Evolutionary conservation across 441 rosid species (phyloP).

Genomic region (Pelargonium australe): DNA sequence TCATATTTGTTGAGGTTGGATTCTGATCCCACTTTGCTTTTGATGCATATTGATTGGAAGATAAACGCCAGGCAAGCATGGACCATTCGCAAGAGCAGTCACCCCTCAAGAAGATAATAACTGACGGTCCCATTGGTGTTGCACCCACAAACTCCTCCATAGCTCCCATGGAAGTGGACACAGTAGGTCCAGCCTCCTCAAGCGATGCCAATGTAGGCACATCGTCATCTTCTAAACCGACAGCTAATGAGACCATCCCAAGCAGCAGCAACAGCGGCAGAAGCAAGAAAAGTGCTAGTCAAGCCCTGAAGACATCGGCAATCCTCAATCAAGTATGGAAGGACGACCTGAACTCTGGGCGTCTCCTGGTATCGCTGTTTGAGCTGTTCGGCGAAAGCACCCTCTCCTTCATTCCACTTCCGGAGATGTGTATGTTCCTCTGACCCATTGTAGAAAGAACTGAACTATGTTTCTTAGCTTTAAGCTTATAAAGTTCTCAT

Average conservation of each 20-base stretch:
- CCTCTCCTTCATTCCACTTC: slow-evolving; percentile 68
- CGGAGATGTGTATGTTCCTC: slow-evolving; percentile 69
- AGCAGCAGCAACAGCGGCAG: slow-evolving; percentile 21
- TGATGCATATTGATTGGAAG: slow-evolving; percentile 26
- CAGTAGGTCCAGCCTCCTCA: slow-evolving; percentile 25
- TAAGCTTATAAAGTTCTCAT: no score
- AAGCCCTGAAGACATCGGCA: slow-evolving; percentile 37
- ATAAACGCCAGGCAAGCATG: slow-evolving; percentile 44
- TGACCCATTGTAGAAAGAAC: slow-evolving; percentile 26
- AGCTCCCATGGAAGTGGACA: slow-evolving; percentile 38
- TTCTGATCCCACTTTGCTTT: slow-evolving; percentile 10
- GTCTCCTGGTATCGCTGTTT: slow-evolving; percentile 57
- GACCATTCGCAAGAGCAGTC: slow-evolving; percentile 44
- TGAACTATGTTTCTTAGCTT: slow-evolving; percentile 3
- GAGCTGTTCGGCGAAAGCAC: slow-evolving; percentile 70
- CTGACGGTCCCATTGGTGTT: slow-evolving; percentile 35
- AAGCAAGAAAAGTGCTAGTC: slow-evolving; percentile 24
- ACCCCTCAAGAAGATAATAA: slow-evolving; percentile 45
- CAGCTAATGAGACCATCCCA: slow-evolving; percentile 23
- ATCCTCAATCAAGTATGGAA: slow-evolving; percentile 66
- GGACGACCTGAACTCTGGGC: slow-evolving; percentile 67
- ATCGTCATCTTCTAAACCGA: slow-evolving; percentile 36
- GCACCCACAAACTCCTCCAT: slow-evolving; percentile 25
- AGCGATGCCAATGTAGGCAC: slow-evolving; percentile 30
- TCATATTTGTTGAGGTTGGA: background rate